A percentile compares a stretch with the other conserved stretches of the same genome.
Evolutionary conservation across 768 basidiomycete species (phyloP).

Genomic region (Naganishia randhawae): DNA sequence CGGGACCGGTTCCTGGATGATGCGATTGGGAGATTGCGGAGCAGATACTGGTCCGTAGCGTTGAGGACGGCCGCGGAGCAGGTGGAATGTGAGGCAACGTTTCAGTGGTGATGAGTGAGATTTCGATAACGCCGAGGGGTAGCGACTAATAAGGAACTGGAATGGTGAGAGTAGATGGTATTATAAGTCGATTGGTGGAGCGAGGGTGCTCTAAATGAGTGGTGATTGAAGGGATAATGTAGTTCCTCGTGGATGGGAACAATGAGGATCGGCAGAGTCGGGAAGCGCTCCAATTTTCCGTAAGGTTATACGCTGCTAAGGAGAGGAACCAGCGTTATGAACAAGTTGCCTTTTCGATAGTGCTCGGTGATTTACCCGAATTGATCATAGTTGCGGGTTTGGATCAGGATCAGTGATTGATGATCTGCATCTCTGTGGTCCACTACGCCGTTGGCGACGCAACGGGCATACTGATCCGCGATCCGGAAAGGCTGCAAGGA

Average conservation of each 20-base stretch:
- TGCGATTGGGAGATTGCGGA: not conserved
- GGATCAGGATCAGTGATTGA: not conserved
- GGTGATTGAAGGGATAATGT: not conserved
- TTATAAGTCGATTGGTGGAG: conserved; percentile 2
- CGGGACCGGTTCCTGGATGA: not conserved
- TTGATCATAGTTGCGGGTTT: conserved; percentile 1
- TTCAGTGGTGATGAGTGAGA: conserved; percentile 16
- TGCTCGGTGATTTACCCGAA: conserved; percentile 3
- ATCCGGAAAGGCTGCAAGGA: not conserved
- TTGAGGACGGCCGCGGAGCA: not conserved
- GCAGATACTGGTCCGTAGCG: not conserved
- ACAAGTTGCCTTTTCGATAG: conserved; percentile 15
- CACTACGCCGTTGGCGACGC: conserved; percentile 1
- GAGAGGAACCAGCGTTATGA: not conserved
- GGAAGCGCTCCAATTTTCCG: not conserved
- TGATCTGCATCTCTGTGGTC: conserved; percentile 1
- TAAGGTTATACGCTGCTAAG: not conserved
- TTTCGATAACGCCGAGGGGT: not conserved
- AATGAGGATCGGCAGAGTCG: not conserved
- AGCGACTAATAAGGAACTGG: not conserved
- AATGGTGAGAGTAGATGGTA: not conserved
- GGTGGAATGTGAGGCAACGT: not conserved
- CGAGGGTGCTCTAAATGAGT: not conserved
- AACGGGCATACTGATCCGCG: not conserved
- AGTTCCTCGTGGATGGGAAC: not conserved